These are phyloP conservation scores for Eremochloa ophiuroides DNA, from an alignment of 176 grass and related monocot species.

Conservation along the genomic window DNA sequence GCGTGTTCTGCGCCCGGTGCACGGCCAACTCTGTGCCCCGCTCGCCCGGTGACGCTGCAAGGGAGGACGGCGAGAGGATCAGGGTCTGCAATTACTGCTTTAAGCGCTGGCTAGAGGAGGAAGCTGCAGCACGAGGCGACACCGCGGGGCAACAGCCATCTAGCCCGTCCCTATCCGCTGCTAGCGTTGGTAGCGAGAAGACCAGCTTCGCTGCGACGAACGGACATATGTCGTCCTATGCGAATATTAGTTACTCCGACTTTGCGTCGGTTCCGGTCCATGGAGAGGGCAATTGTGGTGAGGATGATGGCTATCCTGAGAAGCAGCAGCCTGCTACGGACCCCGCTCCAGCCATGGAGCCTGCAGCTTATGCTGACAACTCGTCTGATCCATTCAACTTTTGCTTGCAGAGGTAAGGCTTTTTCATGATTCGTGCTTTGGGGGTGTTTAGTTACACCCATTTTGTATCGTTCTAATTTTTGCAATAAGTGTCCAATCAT, in stretches of 20 bases:
- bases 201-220: constrained; percentile 50
- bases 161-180: constrained; percentile 45
- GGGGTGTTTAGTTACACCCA: no score
- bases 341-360: constrained; percentile 9
- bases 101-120: constrained; percentile 64
- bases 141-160: constrained; percentile 10
- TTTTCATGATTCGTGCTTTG: constrained; percentile 17
- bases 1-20: constrained; percentile 92
- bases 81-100: constrained; percentile 89
- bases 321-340: constrained; percentile 46
- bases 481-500: no score
- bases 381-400: constrained; percentile 49
- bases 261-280: constrained; percentile 22
- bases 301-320: constrained; percentile 35
- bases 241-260: constrained; percentile 36
- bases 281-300: constrained; percentile 1
- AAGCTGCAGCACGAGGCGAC: constrained; percentile 14
- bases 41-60: constrained; percentile 32
- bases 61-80: constrained; percentile 68
- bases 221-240: constrained; percentile 43
- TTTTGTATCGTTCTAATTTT: no score
- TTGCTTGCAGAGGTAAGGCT: constrained; percentile 73
- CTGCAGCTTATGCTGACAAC: constrained; percentile 29
- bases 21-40: constrained; percentile 66
- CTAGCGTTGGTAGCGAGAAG: constrained; percentile 63